Base-by-base conservation (phyloP, 2,329 filamentous ascomycete genomes). In the Trichoderma aggressivum region DNA sequence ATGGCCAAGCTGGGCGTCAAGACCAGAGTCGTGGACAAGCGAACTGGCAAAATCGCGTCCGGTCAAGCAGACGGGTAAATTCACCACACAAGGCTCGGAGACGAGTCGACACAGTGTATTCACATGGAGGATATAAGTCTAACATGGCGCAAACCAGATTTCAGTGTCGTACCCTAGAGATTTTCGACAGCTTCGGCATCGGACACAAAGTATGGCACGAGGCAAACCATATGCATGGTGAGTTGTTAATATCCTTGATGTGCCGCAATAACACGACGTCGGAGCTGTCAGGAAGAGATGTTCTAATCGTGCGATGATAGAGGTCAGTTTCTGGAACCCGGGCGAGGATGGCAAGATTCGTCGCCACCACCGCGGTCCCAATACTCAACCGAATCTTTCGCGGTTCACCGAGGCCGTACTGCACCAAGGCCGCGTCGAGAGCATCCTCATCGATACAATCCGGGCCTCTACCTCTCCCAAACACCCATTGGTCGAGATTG, bases 181-280 rank as follows among this genome's bases (percentile, higher is more conserved):
- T 93, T n/a, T 88, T 93, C 70, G 90, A 94, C 75, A 89, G 87
- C 63, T 91, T 94, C 74, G 91, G 88, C 0, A 87, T 94, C 71
- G 89, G 84, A 3, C 86, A 92, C 73, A 82, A 86, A 5, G 86
- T 86, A 1, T 89, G 88, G 86, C 89, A 89, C 61, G 90, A 92
- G 75, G 85, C 87, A 14, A 91, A 91, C 76, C 89, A 89, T 76
- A 87, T 92, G 82, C 83, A 91, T n/a, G 90, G 88, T 89, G 36
- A 63, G 60, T 47, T 28, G 8, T 8, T 8, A 32, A 10, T 12
- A 10, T 6, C 18, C 6, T n/a, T 30, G 18, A 11, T 36, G n/a
- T 26, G 2, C 3, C 18, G 30, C 18, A 75, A 76, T 80, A 7
- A 56, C 3, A n/a, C 3, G 28, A n/a, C 18, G 5, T 24, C 21